Evolutionary conservation across 306 rosid species (phyloP).

Genomic region (Myrica gale): DNA sequence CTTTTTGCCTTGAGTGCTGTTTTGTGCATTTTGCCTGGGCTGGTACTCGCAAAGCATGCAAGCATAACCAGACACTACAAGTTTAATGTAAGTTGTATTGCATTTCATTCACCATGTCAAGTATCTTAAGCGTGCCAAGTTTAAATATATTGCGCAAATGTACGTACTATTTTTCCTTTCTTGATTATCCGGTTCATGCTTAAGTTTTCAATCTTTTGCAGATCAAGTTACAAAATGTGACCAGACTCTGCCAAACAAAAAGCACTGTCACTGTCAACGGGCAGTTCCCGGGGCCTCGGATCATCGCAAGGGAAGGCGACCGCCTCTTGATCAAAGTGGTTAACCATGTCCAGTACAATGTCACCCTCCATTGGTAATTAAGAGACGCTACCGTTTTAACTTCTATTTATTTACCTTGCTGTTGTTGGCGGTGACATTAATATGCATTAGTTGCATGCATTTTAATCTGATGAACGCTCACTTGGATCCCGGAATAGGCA

Average conservation of each 20-base stretch:
- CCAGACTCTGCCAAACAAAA: slow-evolving; percentile 72
- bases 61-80: slow-evolving; percentile 65
- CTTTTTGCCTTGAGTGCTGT: slow-evolving; percentile 33
- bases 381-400: not conserved
- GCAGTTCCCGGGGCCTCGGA: slow-evolving; percentile 69
- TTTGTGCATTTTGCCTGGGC: slow-evolving; percentile 32
- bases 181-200: not conserved
- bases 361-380: slow-evolving; percentile 80
- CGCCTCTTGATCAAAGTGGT: slow-evolving; percentile 57
- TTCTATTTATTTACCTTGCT: not conserved
- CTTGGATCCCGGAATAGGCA: slow-evolving; percentile 48
- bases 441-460: slow-evolving; percentile 6
- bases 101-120: slow-evolving; percentile 11
- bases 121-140: not conserved
- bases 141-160: too few relatives aligned
- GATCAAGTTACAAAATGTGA: slow-evolving; percentile 51
- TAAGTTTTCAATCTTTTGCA: slow-evolving; percentile 7
- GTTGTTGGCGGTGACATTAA: slow-evolving; percentile 5
- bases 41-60: slow-evolving; percentile 45
- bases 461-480: slow-evolving; percentile 6
- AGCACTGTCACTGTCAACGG: slow-evolving; percentile 61
- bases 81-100: slow-evolving; percentile 40
- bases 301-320: slow-evolving; percentile 87
- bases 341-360: slow-evolving; percentile 68
- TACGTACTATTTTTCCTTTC: not conserved